Evolutionary conservation across 305 asterid species (phyloP).

Genomic region (Fraxinus baroniana): DNA sequence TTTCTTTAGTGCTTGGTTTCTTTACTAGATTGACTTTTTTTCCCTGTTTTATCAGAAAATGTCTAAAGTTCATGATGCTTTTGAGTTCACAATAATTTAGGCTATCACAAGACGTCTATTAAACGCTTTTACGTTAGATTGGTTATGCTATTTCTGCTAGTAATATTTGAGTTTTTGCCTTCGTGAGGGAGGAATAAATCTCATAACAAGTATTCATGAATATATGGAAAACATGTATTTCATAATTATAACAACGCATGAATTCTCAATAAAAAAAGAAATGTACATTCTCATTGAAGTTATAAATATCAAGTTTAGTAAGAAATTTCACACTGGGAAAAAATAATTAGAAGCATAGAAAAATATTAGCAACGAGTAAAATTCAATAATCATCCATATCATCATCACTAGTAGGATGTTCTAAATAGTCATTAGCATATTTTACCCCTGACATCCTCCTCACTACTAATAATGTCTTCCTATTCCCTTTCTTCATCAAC

Average conservation of each 20-base stretch:
- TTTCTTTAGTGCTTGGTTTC: not conserved
- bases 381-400: not conserved
- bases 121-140: not conserved
- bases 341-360: not conserved
- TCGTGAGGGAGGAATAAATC: not conserved
- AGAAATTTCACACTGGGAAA: not conserved
- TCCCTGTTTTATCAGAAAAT: not conserved
- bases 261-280: not conserved
- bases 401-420: not conserved
- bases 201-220: not conserved
- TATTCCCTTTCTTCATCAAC: not conserved
- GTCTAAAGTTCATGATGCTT: not conserved
- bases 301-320: not conserved
- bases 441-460: not conserved
- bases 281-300: not conserved
- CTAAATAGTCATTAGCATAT: not conserved
- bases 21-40: not conserved
- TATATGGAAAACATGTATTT: not conserved
- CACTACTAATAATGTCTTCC: not conserved
- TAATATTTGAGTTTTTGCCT: not conserved
- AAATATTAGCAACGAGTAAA: not conserved
- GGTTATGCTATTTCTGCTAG: not conserved
- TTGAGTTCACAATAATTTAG: not conserved
- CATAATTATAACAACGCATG: not conserved
- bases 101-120: not conserved